Conservation (phyloP, 2,329 filamentous ascomycete genomes). For the Colletotrichum siamense region DNA sequence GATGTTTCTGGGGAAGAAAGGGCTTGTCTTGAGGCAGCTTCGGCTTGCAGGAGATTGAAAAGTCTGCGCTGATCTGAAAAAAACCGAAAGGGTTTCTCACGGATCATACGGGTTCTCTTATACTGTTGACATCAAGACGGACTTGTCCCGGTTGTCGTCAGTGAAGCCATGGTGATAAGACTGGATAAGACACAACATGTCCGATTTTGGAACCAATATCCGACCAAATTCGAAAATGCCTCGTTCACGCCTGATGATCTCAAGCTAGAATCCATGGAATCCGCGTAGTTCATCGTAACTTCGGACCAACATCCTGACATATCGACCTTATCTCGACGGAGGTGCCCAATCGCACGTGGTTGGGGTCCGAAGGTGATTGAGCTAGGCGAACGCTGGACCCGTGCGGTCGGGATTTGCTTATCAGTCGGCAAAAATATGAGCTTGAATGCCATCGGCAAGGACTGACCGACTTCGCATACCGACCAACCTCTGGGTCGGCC, state of each 20-base stretch:
- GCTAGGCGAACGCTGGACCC: neutral
- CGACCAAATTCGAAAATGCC: neutral
- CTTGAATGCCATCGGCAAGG: neutral
- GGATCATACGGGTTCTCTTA: neutral
- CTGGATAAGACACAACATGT: neutral
- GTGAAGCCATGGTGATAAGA: neutral
- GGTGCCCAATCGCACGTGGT: neutral
- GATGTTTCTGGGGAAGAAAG: neutral
- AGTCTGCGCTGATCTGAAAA: neutral
- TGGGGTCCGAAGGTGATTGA: neutral
- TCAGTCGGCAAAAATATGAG: neutral
- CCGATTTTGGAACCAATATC: neutral
- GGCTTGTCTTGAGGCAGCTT: neutral
- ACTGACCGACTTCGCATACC: neutral
- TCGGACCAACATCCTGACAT: neutral
- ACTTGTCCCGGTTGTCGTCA: too few relatives aligned
- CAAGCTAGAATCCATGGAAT: neutral
- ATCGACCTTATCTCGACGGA: neutral
- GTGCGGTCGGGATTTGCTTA: constrained; percentile 3
- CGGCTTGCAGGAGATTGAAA: neutral
- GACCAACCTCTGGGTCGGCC: neutral
- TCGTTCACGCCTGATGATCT: neutral
- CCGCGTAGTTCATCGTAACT: neutral
- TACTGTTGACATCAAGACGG: neutral
- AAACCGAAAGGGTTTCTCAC: neutral